These are phyloP conservation scores for Amylocystis lapponica DNA, from an alignment of 768 basidiomycete genomes.

Conservation along the genomic window DNA sequence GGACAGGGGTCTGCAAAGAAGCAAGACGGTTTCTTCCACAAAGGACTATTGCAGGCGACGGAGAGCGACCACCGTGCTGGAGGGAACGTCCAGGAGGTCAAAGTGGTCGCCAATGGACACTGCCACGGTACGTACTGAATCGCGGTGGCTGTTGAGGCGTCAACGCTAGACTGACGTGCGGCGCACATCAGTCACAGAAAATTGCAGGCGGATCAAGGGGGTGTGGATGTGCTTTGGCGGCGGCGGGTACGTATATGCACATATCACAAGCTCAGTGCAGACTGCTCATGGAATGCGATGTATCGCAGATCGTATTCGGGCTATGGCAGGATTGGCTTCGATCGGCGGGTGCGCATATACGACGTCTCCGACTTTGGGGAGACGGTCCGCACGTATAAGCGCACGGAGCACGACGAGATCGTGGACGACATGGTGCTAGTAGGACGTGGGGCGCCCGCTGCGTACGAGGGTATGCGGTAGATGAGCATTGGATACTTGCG, in stretches of 20 bases:
- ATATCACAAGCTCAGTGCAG: conserved; percentile 8
- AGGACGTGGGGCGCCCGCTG: conserved; percentile 36
- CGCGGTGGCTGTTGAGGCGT: too few relatives aligned
- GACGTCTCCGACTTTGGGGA: conserved; percentile 83
- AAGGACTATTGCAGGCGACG: conserved; percentile 64
- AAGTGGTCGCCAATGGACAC: conserved; percentile 88
- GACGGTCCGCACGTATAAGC: conserved; percentile 86
- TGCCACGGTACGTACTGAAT: conserved; percentile 77
- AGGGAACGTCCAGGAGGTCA: conserved; percentile 59
- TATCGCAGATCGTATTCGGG: conserved; percentile 75
- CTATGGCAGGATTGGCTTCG: conserved; percentile 80
- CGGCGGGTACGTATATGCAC: conserved; percentile 50
- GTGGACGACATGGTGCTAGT: conserved; percentile 59
- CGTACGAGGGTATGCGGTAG: conserved; percentile 7
- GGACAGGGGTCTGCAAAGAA: conserved; percentile 54
- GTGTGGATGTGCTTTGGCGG: conserved; percentile 93
- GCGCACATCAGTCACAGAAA: conserved; percentile 82
- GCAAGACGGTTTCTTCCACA: conserved; percentile 80
- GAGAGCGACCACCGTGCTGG: conserved; percentile 61
- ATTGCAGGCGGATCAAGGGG: conserved; percentile 78
- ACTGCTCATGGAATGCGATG: background rate
- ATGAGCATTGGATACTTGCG: background rate
- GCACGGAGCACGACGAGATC: conserved; percentile 64
- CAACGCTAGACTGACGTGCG: conserved; percentile 8
- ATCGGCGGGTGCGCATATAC: conserved; percentile 86